phyloP scores from a whole-genome alignment of 1,139 yeast species.

The Entelexis sorbosivorans region DNA sequence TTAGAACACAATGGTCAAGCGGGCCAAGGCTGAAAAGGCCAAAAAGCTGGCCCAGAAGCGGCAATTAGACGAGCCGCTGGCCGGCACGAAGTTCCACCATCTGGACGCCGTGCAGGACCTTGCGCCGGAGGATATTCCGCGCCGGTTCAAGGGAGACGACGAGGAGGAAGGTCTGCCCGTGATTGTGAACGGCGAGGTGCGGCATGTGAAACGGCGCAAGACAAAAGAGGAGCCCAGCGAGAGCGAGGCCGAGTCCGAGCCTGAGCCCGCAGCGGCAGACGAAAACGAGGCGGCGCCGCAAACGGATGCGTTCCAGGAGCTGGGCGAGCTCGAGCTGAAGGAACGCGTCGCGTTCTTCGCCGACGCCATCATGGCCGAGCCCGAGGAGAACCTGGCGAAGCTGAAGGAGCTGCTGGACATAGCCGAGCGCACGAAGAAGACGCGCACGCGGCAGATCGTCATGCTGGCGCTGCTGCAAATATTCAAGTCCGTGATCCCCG shows the following conservation, averaged over 20 bases:
- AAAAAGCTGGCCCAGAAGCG: slow-evolving; percentile 6
- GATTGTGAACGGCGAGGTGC: slow-evolving; percentile 59
- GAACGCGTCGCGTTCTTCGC: slow-evolving; percentile 81
- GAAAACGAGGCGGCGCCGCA: slow-evolving; percentile 35
- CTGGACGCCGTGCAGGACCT: slow-evolving; percentile 16
- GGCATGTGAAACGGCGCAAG: slow-evolving; percentile 36
- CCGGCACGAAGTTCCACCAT: slow-evolving; percentile 4
- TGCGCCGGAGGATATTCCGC: slow-evolving; percentile 31
- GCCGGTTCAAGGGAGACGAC: slow-evolving; percentile 28
- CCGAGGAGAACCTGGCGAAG: slow-evolving; percentile 68
- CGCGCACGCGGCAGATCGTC: slow-evolving; percentile 62
- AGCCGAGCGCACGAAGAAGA: slow-evolving; percentile 50
- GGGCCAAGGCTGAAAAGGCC: slow-evolving; percentile 3
- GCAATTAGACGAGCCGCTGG: slow-evolving; percentile 8
- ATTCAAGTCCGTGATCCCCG: slow-evolving; percentile 76
- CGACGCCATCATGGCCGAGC: slow-evolving; percentile 69
- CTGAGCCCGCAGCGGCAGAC: slow-evolving; percentile 27
- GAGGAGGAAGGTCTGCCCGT: slow-evolving; percentile 69
- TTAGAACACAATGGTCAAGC: neutral
- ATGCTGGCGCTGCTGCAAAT: slow-evolving; percentile 72
- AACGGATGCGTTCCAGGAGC: slow-evolving; percentile 40
- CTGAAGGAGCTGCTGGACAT: slow-evolving; percentile 62
- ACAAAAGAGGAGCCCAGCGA: slow-evolving; percentile 29
- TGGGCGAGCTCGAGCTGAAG: slow-evolving; percentile 39
- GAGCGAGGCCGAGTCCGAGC: slow-evolving; percentile 24